Percentiles rank a stretch among this genome's conserved stretches.
Conservation (phyloP, 306 rosid genomes). For the Begonia peltatifolia region DNA sequence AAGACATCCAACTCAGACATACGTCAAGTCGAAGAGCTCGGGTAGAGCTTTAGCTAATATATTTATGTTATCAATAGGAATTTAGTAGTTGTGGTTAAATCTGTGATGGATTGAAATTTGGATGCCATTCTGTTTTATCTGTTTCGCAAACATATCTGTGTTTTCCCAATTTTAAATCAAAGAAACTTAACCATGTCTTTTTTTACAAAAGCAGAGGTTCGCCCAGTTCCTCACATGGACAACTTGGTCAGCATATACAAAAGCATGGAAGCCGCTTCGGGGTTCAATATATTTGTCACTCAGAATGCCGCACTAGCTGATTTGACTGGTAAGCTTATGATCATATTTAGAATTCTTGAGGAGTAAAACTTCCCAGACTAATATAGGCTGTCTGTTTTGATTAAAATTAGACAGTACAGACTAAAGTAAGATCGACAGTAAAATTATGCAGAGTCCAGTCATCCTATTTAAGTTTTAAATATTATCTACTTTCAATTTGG, state of each 20-base stretch:
- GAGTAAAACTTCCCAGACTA: not conserved
- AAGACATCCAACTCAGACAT: too few relatives aligned
- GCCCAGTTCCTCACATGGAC: conserved; percentile 85
- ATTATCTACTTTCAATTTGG: not conserved
- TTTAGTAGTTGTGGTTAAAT: too few relatives aligned
- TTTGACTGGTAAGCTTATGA: conserved; percentile 33
- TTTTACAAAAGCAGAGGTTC: conserved; percentile 40
- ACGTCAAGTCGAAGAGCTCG: too few relatives aligned
- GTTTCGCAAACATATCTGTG: too few relatives aligned
- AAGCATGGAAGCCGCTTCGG: conserved; percentile 79
- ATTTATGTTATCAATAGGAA: too few relatives aligned
- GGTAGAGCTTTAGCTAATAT: too few relatives aligned
- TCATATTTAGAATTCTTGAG: not conserved
- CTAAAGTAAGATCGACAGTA: not conserved
- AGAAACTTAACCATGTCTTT: too few relatives aligned
- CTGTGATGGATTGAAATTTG: not conserved
- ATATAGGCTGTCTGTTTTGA: not conserved
- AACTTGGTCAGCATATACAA: conserved; percentile 76
- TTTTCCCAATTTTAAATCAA: too few relatives aligned
- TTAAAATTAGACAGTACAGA: not conserved
- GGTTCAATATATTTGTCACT: conserved; percentile 48
- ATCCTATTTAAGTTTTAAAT: not conserved
- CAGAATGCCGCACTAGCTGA: conserved; percentile 34
- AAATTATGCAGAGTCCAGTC: not conserved
- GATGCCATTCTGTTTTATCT: not conserved